Conservation (phyloP, 805 yeast species). For the Yarrowia sp. region DNA sequence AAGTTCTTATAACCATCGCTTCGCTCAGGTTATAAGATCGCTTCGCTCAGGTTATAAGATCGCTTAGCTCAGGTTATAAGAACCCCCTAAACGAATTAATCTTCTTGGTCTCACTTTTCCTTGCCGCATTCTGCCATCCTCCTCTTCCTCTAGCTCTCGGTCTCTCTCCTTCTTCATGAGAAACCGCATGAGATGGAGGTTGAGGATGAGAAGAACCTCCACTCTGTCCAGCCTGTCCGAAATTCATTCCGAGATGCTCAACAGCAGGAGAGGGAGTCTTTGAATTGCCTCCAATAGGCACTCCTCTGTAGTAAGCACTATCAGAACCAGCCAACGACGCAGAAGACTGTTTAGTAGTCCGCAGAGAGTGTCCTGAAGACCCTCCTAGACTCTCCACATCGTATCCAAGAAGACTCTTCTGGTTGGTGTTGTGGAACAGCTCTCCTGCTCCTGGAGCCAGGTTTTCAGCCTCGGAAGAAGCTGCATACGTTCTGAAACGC, state of each 20-base stretch:
- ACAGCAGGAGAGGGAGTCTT: constrained; percentile 15
- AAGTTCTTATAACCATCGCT: too few relatives aligned
- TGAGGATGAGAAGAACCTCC: not conserved
- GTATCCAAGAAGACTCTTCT: constrained; percentile 8
- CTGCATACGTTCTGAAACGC: constrained; percentile 32
- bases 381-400: constrained; percentile 13
- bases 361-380: constrained; percentile 3
- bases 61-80: not conserved
- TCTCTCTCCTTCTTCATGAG: not conserved
- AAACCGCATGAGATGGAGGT: not conserved
- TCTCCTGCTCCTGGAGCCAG: constrained; percentile 11
- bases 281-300: constrained; percentile 2
- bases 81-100: constrained; percentile 15
- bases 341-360: constrained; percentile 17
- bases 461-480: constrained; percentile 8
- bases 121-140: constrained; percentile 15
- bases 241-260: constrained; percentile 12
- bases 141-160: constrained; percentile 13
- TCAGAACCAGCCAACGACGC: constrained; percentile 12
- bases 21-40: too few relatives aligned
- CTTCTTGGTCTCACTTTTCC: constrained; percentile 13
- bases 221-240: not conserved
- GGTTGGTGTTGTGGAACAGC: constrained; percentile 11
- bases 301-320: not conserved
- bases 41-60: too few relatives aligned